Conservation (phyloP, 2,329 filamentous ascomycete species). For the Venturia effusa region DNA sequence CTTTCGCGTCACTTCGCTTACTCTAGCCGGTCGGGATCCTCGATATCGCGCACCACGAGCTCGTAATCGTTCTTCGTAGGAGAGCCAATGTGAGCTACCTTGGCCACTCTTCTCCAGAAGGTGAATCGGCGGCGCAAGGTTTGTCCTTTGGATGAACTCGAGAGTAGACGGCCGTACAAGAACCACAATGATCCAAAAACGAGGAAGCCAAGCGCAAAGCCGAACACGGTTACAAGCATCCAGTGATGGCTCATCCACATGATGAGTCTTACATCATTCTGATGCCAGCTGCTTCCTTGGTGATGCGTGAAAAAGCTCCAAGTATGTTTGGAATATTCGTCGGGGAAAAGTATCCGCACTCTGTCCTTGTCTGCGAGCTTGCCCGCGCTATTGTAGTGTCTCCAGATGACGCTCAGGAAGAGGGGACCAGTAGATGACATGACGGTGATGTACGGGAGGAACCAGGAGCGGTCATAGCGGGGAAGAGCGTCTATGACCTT, state of each 20-base stretch:
- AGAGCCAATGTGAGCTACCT: neutral
- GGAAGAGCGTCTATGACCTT: constrained; percentile 57
- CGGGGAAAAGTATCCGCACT: constrained; percentile 57
- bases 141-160: constrained; percentile 4
- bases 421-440: constrained; percentile 71
- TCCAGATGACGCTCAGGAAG: constrained; percentile 66
- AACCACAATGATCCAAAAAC: constrained; percentile 42
- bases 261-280: constrained; percentile 50
- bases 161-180: constrained; percentile 32
- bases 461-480: constrained; percentile 58
- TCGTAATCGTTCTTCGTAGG: neutral
- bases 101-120: neutral
- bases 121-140: neutral
- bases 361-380: constrained; percentile 38
- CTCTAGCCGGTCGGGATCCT: neutral
- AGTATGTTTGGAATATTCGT: constrained; percentile 55
- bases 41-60: neutral
- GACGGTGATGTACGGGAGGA: constrained; percentile 62
- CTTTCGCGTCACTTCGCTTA: neutral
- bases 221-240: constrained; percentile 43
- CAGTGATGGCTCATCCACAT: constrained; percentile 52
- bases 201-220: constrained; percentile 41
- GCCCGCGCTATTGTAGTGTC: constrained; percentile 53
- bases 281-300: constrained; percentile 55
- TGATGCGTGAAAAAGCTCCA: constrained; percentile 66